Evolutionary conservation across 306 rosid species (phyloP), one percentile per base, ranked within the genome.

Genomic region (Gleditsia sinensis): DNA sequence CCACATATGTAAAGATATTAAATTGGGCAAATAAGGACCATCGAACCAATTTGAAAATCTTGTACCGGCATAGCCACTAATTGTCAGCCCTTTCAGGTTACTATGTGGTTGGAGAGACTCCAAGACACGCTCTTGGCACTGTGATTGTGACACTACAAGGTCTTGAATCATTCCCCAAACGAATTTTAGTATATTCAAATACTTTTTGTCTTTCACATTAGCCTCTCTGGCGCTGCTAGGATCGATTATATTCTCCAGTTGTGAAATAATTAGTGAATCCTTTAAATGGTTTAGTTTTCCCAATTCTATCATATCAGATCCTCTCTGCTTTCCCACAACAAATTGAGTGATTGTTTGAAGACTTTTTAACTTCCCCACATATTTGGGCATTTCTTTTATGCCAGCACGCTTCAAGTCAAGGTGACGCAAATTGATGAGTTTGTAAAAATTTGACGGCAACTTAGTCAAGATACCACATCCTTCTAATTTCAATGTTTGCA

Each of bases 1-100:
- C 17, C 13, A 7, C 2, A 23, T 28, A 48, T 2, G 0, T 3
- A 14, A 69, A 25, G 24, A 27, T 10, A 51, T 62, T 8, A 69
- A 11, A 32, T 50, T 69, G 1, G 32, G 3, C 19, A 69, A 10
- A 21, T 19, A 30, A 17, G 4, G 4, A 25, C 6, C 19, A 30
- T 14, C 72, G 10, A 63, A 40, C 79, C 79, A 75, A 34, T 25
- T 21, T 16, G 79, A 34, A 63, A 75, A 75, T 57, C 72, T 37
- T 16, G 21, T 63, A 19, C 72, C 72, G 0, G 8, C 8, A 9
- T 50, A 75, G 7, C 14, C 3, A 2, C 0, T 0, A 17, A 75
- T 6, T 1, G 7, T 2, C 1, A 75, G 55, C n/a, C 1, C 9
- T 21, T 33, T 61, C 14, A 74, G 2, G 23, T 61, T 48, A 16